Evolutionary conservation across 495 filamentous ascomycete genomes (phyloP).

Genomic region (Trichoderma gamsii): DNA sequence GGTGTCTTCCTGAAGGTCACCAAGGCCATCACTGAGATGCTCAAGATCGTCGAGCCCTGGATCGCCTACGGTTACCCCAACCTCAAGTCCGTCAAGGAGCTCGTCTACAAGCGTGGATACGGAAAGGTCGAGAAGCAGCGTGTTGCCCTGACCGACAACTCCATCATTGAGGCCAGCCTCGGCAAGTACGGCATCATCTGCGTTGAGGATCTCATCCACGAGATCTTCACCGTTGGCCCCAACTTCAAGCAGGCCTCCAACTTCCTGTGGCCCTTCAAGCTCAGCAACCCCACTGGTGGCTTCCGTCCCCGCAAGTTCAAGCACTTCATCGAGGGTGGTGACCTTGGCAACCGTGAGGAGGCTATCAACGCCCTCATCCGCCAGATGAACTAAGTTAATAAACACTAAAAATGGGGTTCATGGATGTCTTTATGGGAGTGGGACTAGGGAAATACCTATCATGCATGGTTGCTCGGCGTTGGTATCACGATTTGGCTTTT

Average conservation of each 20-base stretch:
- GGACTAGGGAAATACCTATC: constrained; percentile 26
- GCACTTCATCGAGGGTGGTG: constrained; percentile 98
- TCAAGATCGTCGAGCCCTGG: constrained; percentile 96
- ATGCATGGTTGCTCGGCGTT: constrained; percentile 37
- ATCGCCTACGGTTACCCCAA: constrained; percentile 99
- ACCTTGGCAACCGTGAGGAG: constrained; percentile 96
- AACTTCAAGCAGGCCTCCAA: constrained; percentile 99
- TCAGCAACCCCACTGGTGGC: constrained; percentile 92
- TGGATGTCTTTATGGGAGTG: constrained; percentile 27
- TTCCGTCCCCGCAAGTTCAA: constrained; percentile 96
- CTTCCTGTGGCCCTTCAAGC: constrained; percentile 99
- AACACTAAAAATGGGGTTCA: constrained; percentile 17
- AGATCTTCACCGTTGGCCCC: constrained; percentile 96
- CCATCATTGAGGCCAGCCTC: constrained; percentile 90
- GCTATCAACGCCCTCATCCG: constrained; percentile 95
- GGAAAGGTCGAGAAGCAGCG: constrained; percentile 97
- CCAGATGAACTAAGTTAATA: constrained; percentile 87
- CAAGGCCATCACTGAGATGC: constrained; percentile 97
- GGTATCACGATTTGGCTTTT: constrained; percentile 11
- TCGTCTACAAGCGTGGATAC: constrained; percentile 99
- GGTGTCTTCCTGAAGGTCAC: constrained; percentile 95
- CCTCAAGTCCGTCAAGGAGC: constrained; percentile 96
- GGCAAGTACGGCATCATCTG: constrained; percentile 99
- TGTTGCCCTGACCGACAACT: constrained; percentile 92
- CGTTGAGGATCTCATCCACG: constrained; percentile 98